Percentiles rank a stretch among this genome's conserved stretches.
phyloP scores from a whole-genome alignment of 2,329 filamentous ascomycete genomes.

The Aurifilum marmelostoma region DNA sequence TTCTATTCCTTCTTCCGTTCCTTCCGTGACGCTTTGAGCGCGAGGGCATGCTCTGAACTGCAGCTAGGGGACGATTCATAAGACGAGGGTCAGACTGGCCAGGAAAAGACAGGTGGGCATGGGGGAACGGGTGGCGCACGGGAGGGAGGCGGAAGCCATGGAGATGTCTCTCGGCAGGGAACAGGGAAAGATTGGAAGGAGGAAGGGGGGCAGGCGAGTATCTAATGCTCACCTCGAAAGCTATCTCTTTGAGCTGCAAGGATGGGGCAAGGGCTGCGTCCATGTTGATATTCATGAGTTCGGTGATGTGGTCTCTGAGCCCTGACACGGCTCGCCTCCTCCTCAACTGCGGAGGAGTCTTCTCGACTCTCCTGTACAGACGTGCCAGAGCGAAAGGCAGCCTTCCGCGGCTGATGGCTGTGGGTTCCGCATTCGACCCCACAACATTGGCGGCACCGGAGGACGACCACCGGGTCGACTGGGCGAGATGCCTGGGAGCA shows the following conservation, averaged over 20 bases:
- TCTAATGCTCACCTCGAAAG: neutral
- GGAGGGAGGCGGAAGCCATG: neutral
- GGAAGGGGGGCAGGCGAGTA: neutral
- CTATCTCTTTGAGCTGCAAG: neutral
- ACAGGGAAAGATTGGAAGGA: neutral
- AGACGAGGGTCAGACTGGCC: neutral
- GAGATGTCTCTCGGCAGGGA: neutral
- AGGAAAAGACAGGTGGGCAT: neutral
- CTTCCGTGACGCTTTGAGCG: neutral
- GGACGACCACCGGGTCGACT: neutral
- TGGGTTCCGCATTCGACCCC: neutral
- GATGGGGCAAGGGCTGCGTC: constrained; percentile 1
- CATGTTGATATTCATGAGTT: neutral
- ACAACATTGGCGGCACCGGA: neutral
- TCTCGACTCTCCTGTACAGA: neutral
- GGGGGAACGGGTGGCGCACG: neutral
- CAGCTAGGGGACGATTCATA: neutral
- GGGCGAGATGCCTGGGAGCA: neutral
- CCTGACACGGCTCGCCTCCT: constrained; percentile 8
- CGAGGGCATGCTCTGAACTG: neutral
- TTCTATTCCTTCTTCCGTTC: neutral
- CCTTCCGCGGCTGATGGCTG: neutral
- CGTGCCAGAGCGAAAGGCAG: constrained; percentile 16
- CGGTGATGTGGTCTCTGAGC: neutral
- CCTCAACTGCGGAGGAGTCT: constrained; percentile 7